Evolutionary conservation across 2,329 filamentous ascomycete genomes (phyloP).

Genomic region (Colletotrichum theobromicola): DNA sequence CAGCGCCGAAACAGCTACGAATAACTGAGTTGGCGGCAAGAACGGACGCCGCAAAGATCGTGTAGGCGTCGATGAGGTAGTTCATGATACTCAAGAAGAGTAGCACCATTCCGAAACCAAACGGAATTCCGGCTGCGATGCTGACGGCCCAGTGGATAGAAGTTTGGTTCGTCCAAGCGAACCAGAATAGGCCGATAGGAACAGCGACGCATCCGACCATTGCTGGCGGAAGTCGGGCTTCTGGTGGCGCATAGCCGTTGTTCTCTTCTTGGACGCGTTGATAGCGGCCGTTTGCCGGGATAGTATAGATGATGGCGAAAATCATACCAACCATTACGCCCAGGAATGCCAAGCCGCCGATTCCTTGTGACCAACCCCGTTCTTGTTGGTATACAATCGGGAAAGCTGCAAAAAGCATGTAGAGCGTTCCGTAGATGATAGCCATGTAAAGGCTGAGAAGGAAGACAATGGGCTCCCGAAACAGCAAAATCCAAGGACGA

Average conservation of each 20-base stretch:
- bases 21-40: slow-evolving; percentile 76
- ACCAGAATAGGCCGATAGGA: slow-evolving; percentile 61
- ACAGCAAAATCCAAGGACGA: slow-evolving; percentile 72
- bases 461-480: slow-evolving; percentile 73
- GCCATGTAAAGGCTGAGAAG: slow-evolving; percentile 71
- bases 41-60: slow-evolving; percentile 78
- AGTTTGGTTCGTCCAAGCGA: slow-evolving; percentile 59
- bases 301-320: slow-evolving; percentile 53
- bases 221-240: slow-evolving; percentile 58
- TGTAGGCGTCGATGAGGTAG: slow-evolving; percentile 62
- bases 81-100: slow-evolving; percentile 60
- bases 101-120: slow-evolving; percentile 46
- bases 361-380: slow-evolving; percentile 63
- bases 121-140: slow-evolving; percentile 35
- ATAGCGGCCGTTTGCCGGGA: slow-evolving; percentile 51
- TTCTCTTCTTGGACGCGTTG: slow-evolving; percentile 37
- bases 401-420: slow-evolving; percentile 65
- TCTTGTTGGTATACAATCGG: slow-evolving; percentile 69
- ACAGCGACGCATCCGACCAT: slow-evolving; percentile 59
- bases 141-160: slow-evolving; percentile 55
- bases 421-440: slow-evolving; percentile 62
- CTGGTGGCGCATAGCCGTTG: slow-evolving; percentile 58
- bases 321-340: slow-evolving; percentile 73
- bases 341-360: slow-evolving; percentile 69
- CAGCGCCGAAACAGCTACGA: slow-evolving; percentile 73